These are phyloP conservation scores for Pichia exigua DNA, from an alignment of 805 yeast species.

Conservation along the genomic window DNA sequence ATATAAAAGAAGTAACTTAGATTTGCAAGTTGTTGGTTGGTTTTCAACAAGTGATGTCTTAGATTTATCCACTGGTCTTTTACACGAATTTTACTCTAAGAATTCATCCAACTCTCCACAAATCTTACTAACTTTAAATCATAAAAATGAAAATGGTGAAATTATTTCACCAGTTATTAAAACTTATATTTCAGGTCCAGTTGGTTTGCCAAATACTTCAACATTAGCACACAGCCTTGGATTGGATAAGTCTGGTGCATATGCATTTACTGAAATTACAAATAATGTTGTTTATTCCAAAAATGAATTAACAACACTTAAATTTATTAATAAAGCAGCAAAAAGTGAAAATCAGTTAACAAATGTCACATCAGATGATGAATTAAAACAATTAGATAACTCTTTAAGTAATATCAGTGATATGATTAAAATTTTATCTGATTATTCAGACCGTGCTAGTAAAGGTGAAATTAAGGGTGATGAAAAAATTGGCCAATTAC, in stretches of 20 bases:
- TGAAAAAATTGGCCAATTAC: slow-evolving; percentile 55
- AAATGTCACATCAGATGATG: slow-evolving; percentile 31
- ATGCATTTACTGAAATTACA: slow-evolving; percentile 71
- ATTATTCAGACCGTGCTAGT: slow-evolving; percentile 38
- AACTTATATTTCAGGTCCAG: slow-evolving; percentile 71
- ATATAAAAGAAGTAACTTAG: slow-evolving; percentile 72
- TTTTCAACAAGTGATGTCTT: slow-evolving; percentile 53
- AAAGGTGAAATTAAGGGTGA: slow-evolving; percentile 40
- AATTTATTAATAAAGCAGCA: slow-evolving; percentile 36
- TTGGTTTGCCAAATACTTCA: slow-evolving; percentile 45
- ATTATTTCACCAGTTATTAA: slow-evolving; percentile 46
- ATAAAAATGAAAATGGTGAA: slow-evolving; percentile 41
- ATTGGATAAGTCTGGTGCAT: slow-evolving; percentile 36
- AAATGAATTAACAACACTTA: slow-evolving; percentile 54
- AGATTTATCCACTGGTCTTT: slow-evolving; percentile 65
- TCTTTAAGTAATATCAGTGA: slow-evolving; percentile 39
- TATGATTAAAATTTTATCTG: slow-evolving; percentile 42
- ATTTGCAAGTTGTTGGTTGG: slow-evolving; percentile 79
- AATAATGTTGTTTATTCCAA: slow-evolving; percentile 49
- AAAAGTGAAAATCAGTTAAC: slow-evolving; percentile 26
- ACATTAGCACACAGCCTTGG: slow-evolving; percentile 30
- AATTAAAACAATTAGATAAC: slow-evolving; percentile 37
- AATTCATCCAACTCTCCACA: slow-evolving; percentile 80
- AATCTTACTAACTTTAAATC: slow-evolving; percentile 66
- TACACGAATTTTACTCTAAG: slow-evolving; percentile 73